Percentiles rank a stretch among this genome's conserved stretches.
phyloP scores from a whole-genome alignment of 2,329 filamentous ascomycete genomes.

The Penicillium sp. region DNA sequence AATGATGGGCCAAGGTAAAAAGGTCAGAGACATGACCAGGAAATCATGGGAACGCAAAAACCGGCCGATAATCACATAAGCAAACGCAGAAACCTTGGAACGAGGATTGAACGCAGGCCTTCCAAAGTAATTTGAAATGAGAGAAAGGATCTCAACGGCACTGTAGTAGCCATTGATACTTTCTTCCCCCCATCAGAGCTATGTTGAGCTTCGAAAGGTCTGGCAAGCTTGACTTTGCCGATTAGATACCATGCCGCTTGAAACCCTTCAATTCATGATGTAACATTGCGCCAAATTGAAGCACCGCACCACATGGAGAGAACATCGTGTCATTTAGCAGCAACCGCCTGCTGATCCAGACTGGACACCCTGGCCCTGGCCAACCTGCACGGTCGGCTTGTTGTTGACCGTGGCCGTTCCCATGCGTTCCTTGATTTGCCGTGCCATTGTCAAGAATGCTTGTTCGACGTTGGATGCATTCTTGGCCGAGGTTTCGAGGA shows the following conservation, averaged over 20 bases:
- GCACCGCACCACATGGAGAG: constrained; percentile 19
- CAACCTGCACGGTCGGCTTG: constrained; percentile 96
- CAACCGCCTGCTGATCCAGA: constrained; percentile 80
- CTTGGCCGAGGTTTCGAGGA: constrained; percentile 99
- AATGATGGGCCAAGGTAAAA: constrained; percentile 11
- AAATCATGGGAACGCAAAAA: constrained; percentile 24
- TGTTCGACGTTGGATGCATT: constrained; percentile 99
- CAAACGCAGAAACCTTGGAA: constrained; percentile 30
- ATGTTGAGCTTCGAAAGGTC: constrained; percentile 10
- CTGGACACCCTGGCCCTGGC: constrained; percentile 90
- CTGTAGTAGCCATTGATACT: constrained; percentile 15
- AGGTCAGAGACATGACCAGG: constrained; percentile 5
- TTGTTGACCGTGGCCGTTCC: constrained; percentile 96
- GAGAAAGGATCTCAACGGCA: constrained; percentile 19
- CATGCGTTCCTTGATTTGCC: constrained; percentile 99
- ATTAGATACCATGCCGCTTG: constrained; percentile 19
- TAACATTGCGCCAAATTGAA: constrained; percentile 28
- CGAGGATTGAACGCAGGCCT: constrained; percentile 29
- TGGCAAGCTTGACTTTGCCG: constrained; percentile 12
- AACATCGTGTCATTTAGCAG: constrained; percentile 64
- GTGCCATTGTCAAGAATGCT: constrained; percentile 99
- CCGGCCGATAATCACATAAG: constrained; percentile 30
- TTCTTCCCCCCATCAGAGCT: constrained; percentile 9
- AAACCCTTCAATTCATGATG: constrained; percentile 23
- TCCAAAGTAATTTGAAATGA: constrained; percentile 36